These are phyloP conservation scores for Trichoderma reesei DNA, from an alignment of 495 filamentous ascomycete species.

Conservation along the genomic window DNA sequence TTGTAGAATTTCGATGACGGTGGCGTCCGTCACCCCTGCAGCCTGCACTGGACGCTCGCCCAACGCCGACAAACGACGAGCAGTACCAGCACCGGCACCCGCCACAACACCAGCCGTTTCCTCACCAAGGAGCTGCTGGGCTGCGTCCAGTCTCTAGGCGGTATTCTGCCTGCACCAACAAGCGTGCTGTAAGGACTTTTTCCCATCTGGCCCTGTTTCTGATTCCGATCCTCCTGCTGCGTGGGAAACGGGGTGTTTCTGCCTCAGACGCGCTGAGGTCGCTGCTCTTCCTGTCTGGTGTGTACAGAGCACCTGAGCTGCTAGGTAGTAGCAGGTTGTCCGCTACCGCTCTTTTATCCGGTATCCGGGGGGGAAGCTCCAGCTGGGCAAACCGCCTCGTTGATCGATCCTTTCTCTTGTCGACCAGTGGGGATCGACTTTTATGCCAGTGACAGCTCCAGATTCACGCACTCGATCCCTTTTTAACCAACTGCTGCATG, in stretches of 20 bases:
- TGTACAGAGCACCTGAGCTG: no score
- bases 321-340: neutral
- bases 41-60: neutral
- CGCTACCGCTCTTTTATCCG: slow-evolving; percentile 8
- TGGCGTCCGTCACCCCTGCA: neutral
- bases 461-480: neutral
- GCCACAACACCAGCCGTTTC: neutral
- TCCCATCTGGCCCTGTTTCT: no score
- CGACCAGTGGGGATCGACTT: neutral
- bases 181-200: no score
- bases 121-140: no score
- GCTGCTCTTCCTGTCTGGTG: no score
- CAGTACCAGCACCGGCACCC: no score
- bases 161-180: no score
- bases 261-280: neutral
- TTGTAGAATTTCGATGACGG: neutral
- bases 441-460: neutral
- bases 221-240: neutral
- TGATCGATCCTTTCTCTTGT: neutral
- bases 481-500: neutral
- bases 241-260: neutral
- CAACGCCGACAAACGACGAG: neutral
- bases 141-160: no score
- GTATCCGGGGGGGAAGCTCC: neutral
- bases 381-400: neutral